These are phyloP conservation scores for Mortierella sp. DNA, from an alignment of 371 early-diverging fungal species.

Conservation along the genomic window DNA sequence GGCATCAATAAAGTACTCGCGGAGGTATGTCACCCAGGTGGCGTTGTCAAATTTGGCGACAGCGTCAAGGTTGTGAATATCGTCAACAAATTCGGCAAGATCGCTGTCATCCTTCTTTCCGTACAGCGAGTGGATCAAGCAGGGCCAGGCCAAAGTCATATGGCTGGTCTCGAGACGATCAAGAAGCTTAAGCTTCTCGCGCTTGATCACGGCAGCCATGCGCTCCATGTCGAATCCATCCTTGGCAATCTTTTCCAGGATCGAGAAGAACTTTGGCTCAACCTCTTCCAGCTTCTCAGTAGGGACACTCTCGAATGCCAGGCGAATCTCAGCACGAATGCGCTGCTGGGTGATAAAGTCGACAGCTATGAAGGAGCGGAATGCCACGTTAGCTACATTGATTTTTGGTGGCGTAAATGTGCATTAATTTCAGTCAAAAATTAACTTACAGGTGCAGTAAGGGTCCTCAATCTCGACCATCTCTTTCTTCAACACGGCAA, in stretches of 20 bases:
- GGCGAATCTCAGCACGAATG: slow-evolving; percentile 66
- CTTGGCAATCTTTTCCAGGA: slow-evolving; percentile 62
- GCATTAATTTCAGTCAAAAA: not conserved
- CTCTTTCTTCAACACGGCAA: slow-evolving; percentile 72
- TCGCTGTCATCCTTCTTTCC: slow-evolving; percentile 70
- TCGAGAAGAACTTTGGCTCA: slow-evolving; percentile 62
- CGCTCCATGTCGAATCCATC: slow-evolving; percentile 77
- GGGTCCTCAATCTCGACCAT: slow-evolving; percentile 81
- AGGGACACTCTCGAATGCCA: slow-evolving; percentile 72
- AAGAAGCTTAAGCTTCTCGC: slow-evolving; percentile 68
- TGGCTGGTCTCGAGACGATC: slow-evolving; percentile 47
- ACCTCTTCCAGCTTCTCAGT: slow-evolving; percentile 72
- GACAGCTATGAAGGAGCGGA: slow-evolving; percentile 58
- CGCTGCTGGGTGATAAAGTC: slow-evolving; percentile 69
- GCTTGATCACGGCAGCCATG: slow-evolving; percentile 72
- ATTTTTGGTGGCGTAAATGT: not conserved
- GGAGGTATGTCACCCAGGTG: slow-evolving; percentile 68
- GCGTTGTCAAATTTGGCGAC: slow-evolving; percentile 62
- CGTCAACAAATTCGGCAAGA: slow-evolving; percentile 63
- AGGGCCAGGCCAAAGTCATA: slow-evolving; percentile 54
- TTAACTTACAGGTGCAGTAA: slow-evolving; percentile 67
- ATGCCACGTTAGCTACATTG: not conserved
- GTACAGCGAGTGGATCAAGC: slow-evolving; percentile 69
- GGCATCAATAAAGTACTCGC: slow-evolving; percentile 71
- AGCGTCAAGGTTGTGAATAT: slow-evolving; percentile 64